Base-by-base conservation (phyloP, 768 basidiomycete species). In the Termitomyces sp. region DNA sequence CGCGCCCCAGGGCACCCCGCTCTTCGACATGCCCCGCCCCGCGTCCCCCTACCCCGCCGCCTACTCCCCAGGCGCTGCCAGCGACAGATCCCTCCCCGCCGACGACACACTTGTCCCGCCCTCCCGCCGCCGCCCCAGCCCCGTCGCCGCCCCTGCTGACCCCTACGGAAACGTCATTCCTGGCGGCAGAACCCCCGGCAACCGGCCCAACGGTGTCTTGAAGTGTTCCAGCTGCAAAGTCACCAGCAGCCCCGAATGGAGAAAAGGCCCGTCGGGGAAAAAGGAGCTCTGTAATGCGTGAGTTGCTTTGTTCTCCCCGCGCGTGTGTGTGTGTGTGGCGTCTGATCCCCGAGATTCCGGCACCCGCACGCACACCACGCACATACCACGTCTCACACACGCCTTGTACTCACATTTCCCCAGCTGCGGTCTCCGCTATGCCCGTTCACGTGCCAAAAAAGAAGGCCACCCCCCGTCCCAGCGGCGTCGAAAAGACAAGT, bases 221-320 rank as follows among this genome's bases (percentile, higher is more conserved):
- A 81, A 81, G 64, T 94, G 92, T 70, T 81, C 84, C 22, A 90
- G 88, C 67, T 94, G 92, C 72, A 88, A 86, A 71, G 86, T 79
- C 12, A 91, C 87, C 7, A 79, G 81, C 8, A 93, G 91, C 66
- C 92, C 92, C 0, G 92, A 94, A 70, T 94, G 92, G 92, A 77
- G 92, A 68, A 94, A 94, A 71, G 92, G 92, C 20, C 90, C 91
- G 53, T 91, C 83, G 65, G 92, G 92, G 27, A 88, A 89, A 71
- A 94, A 94, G 72, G 91, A 94, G 69, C 78, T 94, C 27, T 94
- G 92, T 70, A 94, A 94, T 75, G 92, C 92, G 88, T 93, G 73
- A 77, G 89, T 81, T n/a, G n/a, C n/a, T n/a, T n/a, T n/a, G n/a
- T n/a, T n/a, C n/a, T n/a, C n/a, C n/a, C n/a, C n/a, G n/a, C n/a